Base-by-base conservation (phyloP, 2,329 filamentous ascomycete species). In the Mycosphaerella sp. region DNA sequence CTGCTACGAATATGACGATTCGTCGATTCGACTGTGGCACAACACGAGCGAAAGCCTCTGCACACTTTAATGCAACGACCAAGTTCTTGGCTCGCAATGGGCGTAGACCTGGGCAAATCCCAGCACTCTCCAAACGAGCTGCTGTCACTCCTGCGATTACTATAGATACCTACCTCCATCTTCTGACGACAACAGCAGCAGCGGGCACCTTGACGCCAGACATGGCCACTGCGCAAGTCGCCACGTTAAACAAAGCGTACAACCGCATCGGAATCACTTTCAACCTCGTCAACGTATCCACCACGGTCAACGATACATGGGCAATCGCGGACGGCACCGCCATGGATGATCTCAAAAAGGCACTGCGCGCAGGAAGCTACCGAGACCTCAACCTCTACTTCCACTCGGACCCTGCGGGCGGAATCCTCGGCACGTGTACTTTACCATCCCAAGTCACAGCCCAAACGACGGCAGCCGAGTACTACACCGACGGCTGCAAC, bases 311-410 rank as follows among this genome's bases (percentile, higher is more conserved):
- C 68, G 74, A 80, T 59, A 69, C 69, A 44, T 82, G 80, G 80
- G 79, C 80, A 32, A 64, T 70, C 14, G 73, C 70, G 50, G 71
- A 70, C 34, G 76, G 74, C 52, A 45, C 47, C 44, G 74, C 76
- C 62, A 75, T 77, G 59, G 64, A 74, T 45, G 71, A 59, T 8
- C 79, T 82, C 76, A 83, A 82, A 66, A 64, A 67, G 23, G 66
- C 74, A 2, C 74, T 82, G 2, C 78, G 79, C 21, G 69, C 74
- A 54, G 80, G 80, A 48, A 75, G 66, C 39, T 83, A 83, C 67
- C 58, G 62, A 39, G 74, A 75, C 1, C 72, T 82, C 36, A 83
- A 83, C 66, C 70, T 83, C 55, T 83, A 82, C 70, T 82, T 82
- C 70, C 78, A 82, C 66, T 78, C 76, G 32, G 72, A 81, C 53